Evolutionary conservation across 805 yeast genomes (phyloP).

Genomic region (Candida sithepensis): DNA sequence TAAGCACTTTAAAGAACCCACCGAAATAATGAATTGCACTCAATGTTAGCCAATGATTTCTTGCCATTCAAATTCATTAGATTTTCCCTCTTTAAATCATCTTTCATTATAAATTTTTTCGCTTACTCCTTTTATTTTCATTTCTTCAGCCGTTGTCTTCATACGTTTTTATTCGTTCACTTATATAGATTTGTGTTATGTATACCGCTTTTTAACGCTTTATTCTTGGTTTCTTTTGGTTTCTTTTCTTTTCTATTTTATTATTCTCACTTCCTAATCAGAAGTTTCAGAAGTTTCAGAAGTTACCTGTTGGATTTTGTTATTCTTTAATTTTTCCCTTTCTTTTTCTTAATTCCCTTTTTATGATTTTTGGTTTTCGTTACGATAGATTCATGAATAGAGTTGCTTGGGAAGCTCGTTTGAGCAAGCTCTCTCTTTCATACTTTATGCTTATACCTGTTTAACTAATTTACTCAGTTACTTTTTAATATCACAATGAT

Average conservation of each 20-base stretch:
- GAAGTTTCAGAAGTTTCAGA: not conserved
- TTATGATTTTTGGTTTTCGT: not conserved
- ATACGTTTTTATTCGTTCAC: not conserved
- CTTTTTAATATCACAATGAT: too few species aligned
- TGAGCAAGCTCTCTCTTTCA: too few species aligned
- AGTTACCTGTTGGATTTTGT: not conserved
- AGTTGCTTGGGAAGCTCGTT: not conserved
- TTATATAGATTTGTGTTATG: not conserved
- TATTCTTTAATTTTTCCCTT: not conserved
- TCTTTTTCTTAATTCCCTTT: not conserved
- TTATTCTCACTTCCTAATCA: too few species aligned
- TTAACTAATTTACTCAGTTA: too few species aligned
- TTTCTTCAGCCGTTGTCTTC: not conserved
- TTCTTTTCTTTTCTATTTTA: not conserved
- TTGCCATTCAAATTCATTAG: too few species aligned
- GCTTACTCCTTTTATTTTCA: not conserved
- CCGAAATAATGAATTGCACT: slow-evolving; percentile 21
- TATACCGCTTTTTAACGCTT: not conserved
- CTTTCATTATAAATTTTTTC: not conserved
- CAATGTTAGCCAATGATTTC: too few species aligned
- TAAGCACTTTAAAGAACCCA: slow-evolving; percentile 23
- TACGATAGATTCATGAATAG: not conserved
- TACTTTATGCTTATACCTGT: too few species aligned
- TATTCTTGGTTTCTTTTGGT: not conserved
- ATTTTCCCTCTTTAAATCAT: not conserved